Base-by-base conservation (phyloP, 148 eudicot genomes). In the Rhododendron ferrugineum region DNA sequence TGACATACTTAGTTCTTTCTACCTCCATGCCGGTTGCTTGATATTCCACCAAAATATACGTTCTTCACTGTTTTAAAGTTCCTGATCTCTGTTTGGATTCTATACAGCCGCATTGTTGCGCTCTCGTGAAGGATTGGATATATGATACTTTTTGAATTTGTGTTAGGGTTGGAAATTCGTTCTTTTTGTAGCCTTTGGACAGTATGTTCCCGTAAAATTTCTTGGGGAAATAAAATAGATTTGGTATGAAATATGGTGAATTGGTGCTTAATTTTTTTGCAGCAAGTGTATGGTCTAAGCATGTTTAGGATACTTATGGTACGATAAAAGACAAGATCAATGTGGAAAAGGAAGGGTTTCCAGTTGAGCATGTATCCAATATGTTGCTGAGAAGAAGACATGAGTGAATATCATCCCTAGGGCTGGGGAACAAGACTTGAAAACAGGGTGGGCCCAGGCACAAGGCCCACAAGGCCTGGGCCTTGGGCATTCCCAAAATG, bases 11-110 rank as follows among this genome's bases (percentile, higher is more conserved):
- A 66, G 90, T 93, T 80, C 85, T 95, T 85, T 92, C 96, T 14
- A 92, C 93, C 85, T 94, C 98, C 42, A 92, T 95, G 94, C 93
- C 96, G 54, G 73, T 92, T 79, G 92, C 93, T 82, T 94, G 90
- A 93, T 85, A 2, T 88, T 83, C 89, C 84, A 44, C 87, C 42
- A 62, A 16, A 16, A 86, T 75, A 50, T 85, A 84, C 49, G 26
- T 3, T 15, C 82, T 80, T 80, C 26, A 4, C 30, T 15, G 16
- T 18, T 16, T 23, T 36, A 81, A 30, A 22, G 14, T 36, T 36
- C 66, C 23, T 16, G 42, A n/a, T 50, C 50, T 47, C 20, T 37
- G 15, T 77, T 23, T 37, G 11, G 23, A 36, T 74, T 44, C 30
- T 44, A 26, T 44, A 11, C 47, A 10, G 50, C 52, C 32, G 0